Evolutionary conservation across 176 grass and related monocot species (phyloP), one percentile per base, ranked within the genome.

Genomic region (Triticum aestivum): DNA sequence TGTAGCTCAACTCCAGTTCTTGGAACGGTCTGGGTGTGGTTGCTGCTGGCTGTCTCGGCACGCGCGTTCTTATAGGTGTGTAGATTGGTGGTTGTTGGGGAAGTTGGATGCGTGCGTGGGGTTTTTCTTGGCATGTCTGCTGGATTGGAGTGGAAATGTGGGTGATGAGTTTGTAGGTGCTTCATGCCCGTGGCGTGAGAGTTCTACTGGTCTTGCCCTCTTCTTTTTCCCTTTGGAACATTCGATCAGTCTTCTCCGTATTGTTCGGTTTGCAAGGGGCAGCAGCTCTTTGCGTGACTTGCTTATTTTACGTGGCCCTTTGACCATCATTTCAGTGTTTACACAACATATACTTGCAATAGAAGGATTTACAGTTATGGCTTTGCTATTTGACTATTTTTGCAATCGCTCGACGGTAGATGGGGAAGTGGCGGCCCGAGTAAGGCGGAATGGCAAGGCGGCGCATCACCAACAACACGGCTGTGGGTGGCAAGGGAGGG

Each of bases 61-160:
- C 52, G 17, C 17, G 18, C 21, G 13, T 67, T 85, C 72, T 85
- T 85, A 84, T 84, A 63, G 70, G 13, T 32, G 15, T 5, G 62
- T 49, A 52, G 71, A 71, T 23, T 75, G 58, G 47, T 76, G 54
- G 0, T 17, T 9, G 59, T 34, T 27, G 10, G 18, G 8, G 9
- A 12, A 81, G 52, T 20, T 74, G 70, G 38, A 83, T 24, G 17
- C 73, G 9, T n/a, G 13, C 75, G 20, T 29, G 14, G n/a, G 44
- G 77, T 56, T 78, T 26, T 39, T 91, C 86, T 91, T 91, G 69
- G 86, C 86, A 85, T 91, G 90, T 79, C 56, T 77, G 71, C 86
- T 65, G 82, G 76, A 85, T 88, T 82, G 27, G 39, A 41, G 82
- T 54, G 64, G 77, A 63, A 75, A 65, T 44, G 82, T 63, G 58